phyloP scores from a whole-genome alignment of 2,329 filamentous ascomycete genomes.

The Rutstroemia sydowiana region DNA sequence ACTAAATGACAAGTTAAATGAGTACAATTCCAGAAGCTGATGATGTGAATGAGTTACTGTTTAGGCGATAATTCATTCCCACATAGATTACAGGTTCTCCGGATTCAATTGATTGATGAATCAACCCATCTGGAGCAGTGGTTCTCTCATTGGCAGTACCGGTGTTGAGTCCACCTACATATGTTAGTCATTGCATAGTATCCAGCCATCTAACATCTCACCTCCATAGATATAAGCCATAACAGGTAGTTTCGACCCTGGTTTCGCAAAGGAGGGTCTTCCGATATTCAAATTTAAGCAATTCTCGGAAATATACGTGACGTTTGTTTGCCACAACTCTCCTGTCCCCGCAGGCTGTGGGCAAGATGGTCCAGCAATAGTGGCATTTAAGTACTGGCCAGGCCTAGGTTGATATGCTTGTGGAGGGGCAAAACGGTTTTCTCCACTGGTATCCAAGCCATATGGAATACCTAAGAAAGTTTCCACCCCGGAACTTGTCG shows the following conservation, averaged over 20 bases:
- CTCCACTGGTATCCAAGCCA: slow-evolving; percentile 39
- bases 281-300: slow-evolving; percentile 54
- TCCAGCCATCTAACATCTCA: slow-evolving; percentile 18
- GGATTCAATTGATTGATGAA: slow-evolving; percentile 39
- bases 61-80: slow-evolving; percentile 47
- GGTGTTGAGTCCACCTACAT: slow-evolving; percentile 12
- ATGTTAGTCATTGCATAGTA: not conserved
- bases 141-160: slow-evolving; percentile 15
- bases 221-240: slow-evolving; percentile 64
- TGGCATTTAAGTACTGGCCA: slow-evolving; percentile 34
- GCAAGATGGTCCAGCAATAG: slow-evolving; percentile 37
- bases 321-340: slow-evolving; percentile 31
- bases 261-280: slow-evolving; percentile 45
- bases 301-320: slow-evolving; percentile 45
- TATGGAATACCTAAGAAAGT: slow-evolving; percentile 42
- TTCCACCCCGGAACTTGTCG: slow-evolving; percentile 37
- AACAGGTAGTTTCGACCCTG: slow-evolving; percentile 52
- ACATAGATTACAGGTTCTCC: slow-evolving; percentile 46
- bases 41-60: slow-evolving; percentile 11
- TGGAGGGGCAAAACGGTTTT: slow-evolving; percentile 41
- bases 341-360: slow-evolving; percentile 34
- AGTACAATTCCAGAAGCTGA: slow-evolving; percentile 23
- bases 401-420: slow-evolving; percentile 27
- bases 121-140: slow-evolving; percentile 36
- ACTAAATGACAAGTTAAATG: slow-evolving; percentile 39